Evolutionary conservation across 768 basidiomycete species (phyloP), one percentile per base, ranked within the genome.

Genomic region (Boletus patriciae): DNA sequence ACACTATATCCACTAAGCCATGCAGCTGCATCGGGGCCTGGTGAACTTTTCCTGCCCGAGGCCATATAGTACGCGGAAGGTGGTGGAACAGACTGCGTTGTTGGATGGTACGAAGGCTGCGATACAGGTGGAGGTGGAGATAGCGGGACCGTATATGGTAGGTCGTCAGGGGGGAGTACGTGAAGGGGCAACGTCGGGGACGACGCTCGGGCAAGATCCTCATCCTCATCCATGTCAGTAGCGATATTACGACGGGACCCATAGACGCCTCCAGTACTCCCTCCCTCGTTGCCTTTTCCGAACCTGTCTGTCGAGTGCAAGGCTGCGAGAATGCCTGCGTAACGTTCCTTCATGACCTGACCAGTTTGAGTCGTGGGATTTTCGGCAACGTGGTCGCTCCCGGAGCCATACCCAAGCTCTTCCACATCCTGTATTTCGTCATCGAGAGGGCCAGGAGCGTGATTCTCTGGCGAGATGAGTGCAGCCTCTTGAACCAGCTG

Each of bases 251-350:
- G 61, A 21, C 38, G 69, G 21, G 68, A 70, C 16, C 68, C 68
- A 52, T 66, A 70, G 13, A 70, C 19, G 1, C 64, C 66, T 11
- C 62, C 66, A 42, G 69, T 72, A 52, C 70, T 70, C 7, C 61
- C 67, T 52, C 54, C 63, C 29, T 59, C 66, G n/a, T 68, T 46
- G 23, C 54, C 58, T 29, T 46, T 56, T 33, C 61, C 62, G 7
- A 60, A 51, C 21, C 47, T 21, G 15, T 57, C 57, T 4, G 62
- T 50, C 8, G 50, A 48, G 18, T 64, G 66, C 13, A 71, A 25
- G 10, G 68, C 66, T 9, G 67, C 66, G 7, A 71, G 59, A 6
- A 71, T 61, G 18, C 62, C 59, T 13, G 70, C 66, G 27, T 70
- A 70, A 34, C 67, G 71, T 41, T 70, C 68, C 10, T 63, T 66